Evolutionary conservation across 805 yeast species (phyloP), one percentile per base, ranked within the genome.

Genomic region (Dipodascus geniculatus): DNA sequence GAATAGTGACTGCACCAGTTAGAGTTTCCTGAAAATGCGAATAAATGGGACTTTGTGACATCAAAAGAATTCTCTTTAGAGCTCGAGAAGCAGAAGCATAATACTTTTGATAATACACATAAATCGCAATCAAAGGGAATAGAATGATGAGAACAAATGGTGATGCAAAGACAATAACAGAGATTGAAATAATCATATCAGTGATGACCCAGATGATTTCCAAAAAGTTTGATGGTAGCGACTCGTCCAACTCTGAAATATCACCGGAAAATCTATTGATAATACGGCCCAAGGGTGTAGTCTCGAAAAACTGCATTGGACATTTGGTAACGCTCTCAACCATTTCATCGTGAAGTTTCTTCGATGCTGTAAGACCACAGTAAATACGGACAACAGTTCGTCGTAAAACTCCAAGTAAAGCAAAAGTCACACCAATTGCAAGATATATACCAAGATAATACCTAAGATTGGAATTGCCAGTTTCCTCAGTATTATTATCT

Each of bases 241-340:
- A 72, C 64, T 87, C 95, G 70, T 90, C 98, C 57, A 90, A 81
- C 65, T 85, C 87, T 70, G 87, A 85, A 49, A 90, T 80, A 74
- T 90, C 98, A 64, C 81, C 86, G 1, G 96, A 86, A 64, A 90
- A 90, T 66, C 98, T 76, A 71, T 90, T 90, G 65, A 89, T 75
- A 54, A 90, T 80, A 68, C 97, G 78, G 31, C 98, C 98, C 58
- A 89, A 82, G 52, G 97, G 98, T 0, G 96, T 90, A 0, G 96
- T 87, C 68, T 90, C 98, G 63, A 90, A 90, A 65, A 90, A 90
- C 38, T 85, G 76, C 96, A 90, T 90, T 56, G 97, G 97, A 0
- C 96, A 91, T 57, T 89, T 75, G 55, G 90, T 68, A 3, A 90
- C 93, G 50, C 78, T 66, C 11, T 67, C 68, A 2, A 88, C 81